phyloP scores from a whole-genome alignment of 768 basidiomycete species.

The Lanmaoa pseudosensibilis region DNA sequence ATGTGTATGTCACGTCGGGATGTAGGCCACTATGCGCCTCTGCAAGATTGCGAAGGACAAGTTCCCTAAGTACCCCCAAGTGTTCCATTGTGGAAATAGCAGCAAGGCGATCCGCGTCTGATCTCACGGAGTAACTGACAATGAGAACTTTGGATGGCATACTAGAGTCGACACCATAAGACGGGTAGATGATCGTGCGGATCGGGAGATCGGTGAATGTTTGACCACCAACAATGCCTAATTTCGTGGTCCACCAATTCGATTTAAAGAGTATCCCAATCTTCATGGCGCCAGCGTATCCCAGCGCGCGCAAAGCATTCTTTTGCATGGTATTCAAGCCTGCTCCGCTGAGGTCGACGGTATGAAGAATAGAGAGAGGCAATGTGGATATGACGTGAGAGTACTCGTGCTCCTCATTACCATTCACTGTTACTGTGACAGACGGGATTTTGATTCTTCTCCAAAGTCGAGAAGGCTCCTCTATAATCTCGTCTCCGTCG shows the following conservation, averaged over 20 bases:
- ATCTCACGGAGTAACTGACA: neutral
- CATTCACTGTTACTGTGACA: conserved; percentile 10
- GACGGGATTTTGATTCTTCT: neutral
- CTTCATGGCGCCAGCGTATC: neutral
- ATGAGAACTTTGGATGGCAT: conserved; percentile 13
- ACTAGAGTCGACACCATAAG: conserved; percentile 3
- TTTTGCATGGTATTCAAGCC: conserved; percentile 7
- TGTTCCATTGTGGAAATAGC: neutral
- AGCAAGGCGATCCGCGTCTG: neutral
- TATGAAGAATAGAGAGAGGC: conserved; percentile 5
- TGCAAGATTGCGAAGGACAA: conserved; percentile 9
- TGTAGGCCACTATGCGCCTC: conserved; percentile 3
- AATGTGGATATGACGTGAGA: conserved; percentile 12
- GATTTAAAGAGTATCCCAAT: conserved; percentile 11
- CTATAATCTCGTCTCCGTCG: neutral
- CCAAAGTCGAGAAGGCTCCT: neutral
- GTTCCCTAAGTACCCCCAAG: neutral
- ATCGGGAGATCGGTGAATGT: conserved; percentile 13
- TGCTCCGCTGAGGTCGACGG: conserved; percentile 4
- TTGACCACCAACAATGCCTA: conserved; percentile 12
- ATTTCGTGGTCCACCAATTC: conserved; percentile 14
- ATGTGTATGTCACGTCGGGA: conserved; percentile 5
- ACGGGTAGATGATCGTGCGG: conserved; percentile 8
- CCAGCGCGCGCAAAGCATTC: neutral
- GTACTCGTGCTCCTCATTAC: conserved; percentile 5